Base-by-base conservation (phyloP, 768 basidiomycete species). In the Hericium erinaceus region DNA sequence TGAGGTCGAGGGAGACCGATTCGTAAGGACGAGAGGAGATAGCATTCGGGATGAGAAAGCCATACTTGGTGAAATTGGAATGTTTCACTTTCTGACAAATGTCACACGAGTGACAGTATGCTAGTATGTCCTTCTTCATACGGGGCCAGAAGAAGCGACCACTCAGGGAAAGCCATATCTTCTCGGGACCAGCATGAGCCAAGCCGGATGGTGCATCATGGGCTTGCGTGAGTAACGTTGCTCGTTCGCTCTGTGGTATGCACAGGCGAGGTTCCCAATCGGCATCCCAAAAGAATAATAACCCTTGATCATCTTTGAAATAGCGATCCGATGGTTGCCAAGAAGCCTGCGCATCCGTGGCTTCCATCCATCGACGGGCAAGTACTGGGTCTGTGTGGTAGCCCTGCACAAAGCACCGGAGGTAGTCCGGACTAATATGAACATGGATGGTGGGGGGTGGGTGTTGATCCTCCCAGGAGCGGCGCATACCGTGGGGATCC, bases 251-350 rank as follows among this genome's bases (percentile, higher is more conserved):
- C 28, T 55, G 49, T 0, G 64, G 64, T 8, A 65, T 48, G 39
- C 64, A 65, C 4, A 65, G 50, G 0, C 60, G 40, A 1, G 64
- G 58, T n/a, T 60, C 50, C 13, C 58, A 60, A 46, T 65, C 54
- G 0, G 59, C 61, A n/a, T 64, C 61, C 13, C 64, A 2, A 46
- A 64, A 64, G 52, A 49, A 64, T 2, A 64, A 40, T 4, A 64
- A 22, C 2, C 64, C 64, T 28, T 55, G 22, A 9, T 55, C 11
- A 37, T 61, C 56, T 20, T 57, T 60, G 57, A 55, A 64, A 37
- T 41, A 64, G 0, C 64, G 13, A 1, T 50, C 7, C 2, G 58
- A 58, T 12, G 60, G 15, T 4, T 41, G 12, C 48, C 48, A 49
- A 4, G 16, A n/a, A 22, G 16, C 48, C 11, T n/a, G 15, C 1